A percentile compares a stretch with the other conserved stretches of the same genome.
Conservation (phyloP, 2,329 filamentous ascomycete genomes). For the Trichoderma oligosporum region DNA sequence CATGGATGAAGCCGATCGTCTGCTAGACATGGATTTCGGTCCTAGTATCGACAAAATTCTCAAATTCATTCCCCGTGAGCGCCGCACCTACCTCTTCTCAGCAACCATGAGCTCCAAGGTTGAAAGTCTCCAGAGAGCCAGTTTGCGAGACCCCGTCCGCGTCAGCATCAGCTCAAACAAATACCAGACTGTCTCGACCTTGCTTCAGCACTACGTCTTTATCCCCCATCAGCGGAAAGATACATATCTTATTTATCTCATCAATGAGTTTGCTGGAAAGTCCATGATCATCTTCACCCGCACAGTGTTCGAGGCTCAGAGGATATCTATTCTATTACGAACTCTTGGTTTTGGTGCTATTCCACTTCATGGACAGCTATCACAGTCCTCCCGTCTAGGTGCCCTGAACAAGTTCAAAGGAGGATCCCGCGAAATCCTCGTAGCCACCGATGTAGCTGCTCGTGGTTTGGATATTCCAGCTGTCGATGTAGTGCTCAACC, state of each 20-base stretch:
- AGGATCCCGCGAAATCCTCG: slow-evolving; percentile 76
- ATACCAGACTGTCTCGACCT: slow-evolving; percentile 86
- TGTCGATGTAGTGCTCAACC: slow-evolving; percentile 86
- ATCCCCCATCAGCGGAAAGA: slow-evolving; percentile 86
- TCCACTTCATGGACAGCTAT: slow-evolving; percentile 87
- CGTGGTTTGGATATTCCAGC: slow-evolving; percentile 88
- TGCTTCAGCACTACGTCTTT: slow-evolving; percentile 83
- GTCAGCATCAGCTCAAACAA: slow-evolving; percentile 78
- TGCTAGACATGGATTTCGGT: slow-evolving; percentile 92
- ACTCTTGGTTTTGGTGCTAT: slow-evolving; percentile 85
- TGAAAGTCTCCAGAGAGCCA: slow-evolving; percentile 86
- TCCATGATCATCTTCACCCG: slow-evolving; percentile 86
- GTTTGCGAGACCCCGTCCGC: slow-evolving; percentile 75
- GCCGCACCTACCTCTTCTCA: slow-evolving; percentile 84
- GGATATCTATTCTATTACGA: slow-evolving; percentile 77
- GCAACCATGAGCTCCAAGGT: slow-evolving; percentile 94
- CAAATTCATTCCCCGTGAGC: slow-evolving; percentile 75
- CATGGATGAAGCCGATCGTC: slow-evolving; percentile 89
- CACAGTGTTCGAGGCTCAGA: slow-evolving; percentile 86
- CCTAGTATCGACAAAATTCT: slow-evolving; percentile 90
- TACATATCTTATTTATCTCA: slow-evolving; percentile 77
- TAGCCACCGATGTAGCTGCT: slow-evolving; percentile 91
- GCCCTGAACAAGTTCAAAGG: slow-evolving; percentile 87
- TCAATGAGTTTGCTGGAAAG: slow-evolving; percentile 84
- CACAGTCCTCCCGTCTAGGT: slow-evolving; percentile 79